A percentile compares a stretch with the other conserved stretches of the same genome.
phyloP scores from a whole-genome alignment of 2,329 filamentous ascomycete genomes.

The Trichoderma polysporum region DNA sequence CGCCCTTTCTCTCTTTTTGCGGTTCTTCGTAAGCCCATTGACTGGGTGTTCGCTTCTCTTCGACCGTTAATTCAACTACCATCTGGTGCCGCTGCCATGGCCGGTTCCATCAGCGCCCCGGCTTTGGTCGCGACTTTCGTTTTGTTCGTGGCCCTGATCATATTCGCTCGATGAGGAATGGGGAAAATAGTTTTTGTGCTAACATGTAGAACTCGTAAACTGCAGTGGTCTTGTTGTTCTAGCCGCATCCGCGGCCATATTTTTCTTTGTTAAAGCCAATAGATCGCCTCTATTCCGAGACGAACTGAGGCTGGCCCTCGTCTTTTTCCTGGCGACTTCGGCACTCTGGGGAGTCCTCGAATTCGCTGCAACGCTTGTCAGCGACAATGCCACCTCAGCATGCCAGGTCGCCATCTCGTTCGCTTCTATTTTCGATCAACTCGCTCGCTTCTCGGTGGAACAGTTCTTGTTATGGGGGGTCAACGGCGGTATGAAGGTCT shows the following conservation, averaged over 20 bases:
- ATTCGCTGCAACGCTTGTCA: conserved; percentile 51
- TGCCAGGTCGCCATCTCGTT: conserved; percentile 56
- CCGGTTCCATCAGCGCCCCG: conserved; percentile 45
- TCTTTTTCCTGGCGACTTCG: conserved; percentile 51
- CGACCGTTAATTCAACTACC: conserved; percentile 33
- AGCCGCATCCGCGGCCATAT: conserved; percentile 48
- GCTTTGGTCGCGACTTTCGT: conserved; percentile 54
- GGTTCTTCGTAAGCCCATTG: conserved; percentile 40
- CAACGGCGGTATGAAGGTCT: conserved; percentile 39
- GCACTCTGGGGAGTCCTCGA: conserved; percentile 54
- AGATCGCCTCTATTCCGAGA: conserved; percentile 52
- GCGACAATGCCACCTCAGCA: conserved; percentile 40
- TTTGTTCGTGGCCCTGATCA: conserved; percentile 46
- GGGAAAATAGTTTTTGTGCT: conserved; percentile 26
- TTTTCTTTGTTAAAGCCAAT: conserved; percentile 49
- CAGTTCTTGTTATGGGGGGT: conserved; percentile 56
- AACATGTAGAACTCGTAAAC: conserved; percentile 23
- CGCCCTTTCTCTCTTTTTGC: conserved; percentile 29
- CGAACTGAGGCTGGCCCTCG: conserved; percentile 64
- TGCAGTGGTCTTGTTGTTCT: conserved; percentile 53
- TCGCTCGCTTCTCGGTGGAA: conserved; percentile 53
- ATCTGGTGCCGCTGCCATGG: conserved; percentile 40
- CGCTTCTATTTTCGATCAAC: conserved; percentile 56
- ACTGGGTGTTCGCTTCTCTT: conserved; percentile 43
- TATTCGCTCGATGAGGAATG: not conserved